Evolutionary conservation across 176 grass and related monocot species (phyloP).

Genomic region (Rhynchospora breviuscula): DNA sequence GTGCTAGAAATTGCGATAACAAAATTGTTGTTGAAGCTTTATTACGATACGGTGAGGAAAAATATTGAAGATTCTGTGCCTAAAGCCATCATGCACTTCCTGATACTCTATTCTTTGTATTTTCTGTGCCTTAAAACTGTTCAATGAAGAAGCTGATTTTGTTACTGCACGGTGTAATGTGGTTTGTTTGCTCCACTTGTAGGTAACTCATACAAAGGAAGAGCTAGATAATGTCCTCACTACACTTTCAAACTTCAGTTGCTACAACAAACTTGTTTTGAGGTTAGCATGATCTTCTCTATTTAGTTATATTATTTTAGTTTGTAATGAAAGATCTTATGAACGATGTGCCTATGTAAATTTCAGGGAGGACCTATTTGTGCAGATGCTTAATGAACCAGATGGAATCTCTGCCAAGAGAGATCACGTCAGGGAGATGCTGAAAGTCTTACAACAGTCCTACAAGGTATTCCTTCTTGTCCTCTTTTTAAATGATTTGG

Average conservation of each 20-base stretch:
- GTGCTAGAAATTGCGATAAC: constrained; percentile 89
- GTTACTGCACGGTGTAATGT: constrained; percentile 21
- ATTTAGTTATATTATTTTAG: background rate
- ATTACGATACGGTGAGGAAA: constrained; percentile 98
- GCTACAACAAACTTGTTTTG: background rate
- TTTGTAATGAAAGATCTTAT: background rate
- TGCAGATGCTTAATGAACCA: constrained; percentile 86
- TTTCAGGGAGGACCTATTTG: constrained; percentile 68
- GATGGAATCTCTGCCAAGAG: constrained; percentile 78
- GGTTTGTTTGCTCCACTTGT: constrained; percentile 34
- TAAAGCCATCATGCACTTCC: constrained; percentile 98
- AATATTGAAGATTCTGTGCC: constrained; percentile 90
- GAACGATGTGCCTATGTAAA: background rate
- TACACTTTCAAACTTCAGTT: constrained; percentile 59
- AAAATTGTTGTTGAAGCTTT: constrained; percentile 92
- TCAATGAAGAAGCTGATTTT: background rate
- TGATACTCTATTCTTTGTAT: constrained; percentile 32
- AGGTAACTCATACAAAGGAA: constrained; percentile 96
- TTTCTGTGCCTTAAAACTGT: constrained; percentile 3
- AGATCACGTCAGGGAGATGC: constrained; percentile 64
- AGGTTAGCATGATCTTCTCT: background rate
- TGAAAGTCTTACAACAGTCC: constrained; percentile 84
- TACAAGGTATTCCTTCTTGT: constrained; percentile 47
- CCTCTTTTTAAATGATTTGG: background rate
- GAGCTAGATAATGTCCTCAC: constrained; percentile 85